Evolutionary conservation across 1,284 basidiomycete genomes (phyloP), one percentile per base, ranked within the genome.

Genomic region (Garcileccinum viscosum): DNA sequence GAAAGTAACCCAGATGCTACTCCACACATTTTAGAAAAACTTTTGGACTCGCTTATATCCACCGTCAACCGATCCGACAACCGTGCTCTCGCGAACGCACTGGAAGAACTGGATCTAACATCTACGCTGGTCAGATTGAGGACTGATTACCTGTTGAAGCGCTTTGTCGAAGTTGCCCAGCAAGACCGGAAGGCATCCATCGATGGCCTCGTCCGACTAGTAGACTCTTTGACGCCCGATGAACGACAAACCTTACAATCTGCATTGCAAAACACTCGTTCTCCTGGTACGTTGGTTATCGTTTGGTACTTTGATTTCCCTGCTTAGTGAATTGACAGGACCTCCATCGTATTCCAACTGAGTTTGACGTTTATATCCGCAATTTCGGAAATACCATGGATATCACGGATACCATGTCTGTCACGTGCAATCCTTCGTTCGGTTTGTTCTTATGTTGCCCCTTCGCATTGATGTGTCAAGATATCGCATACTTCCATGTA

Each of bases 131-230:
- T 85, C 14, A 87, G 90, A 72, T 83, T 94, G 63, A 90, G 86
- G 75, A 86, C 88, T 22, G 92, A 93, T 71, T 83, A 90, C 71
- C 83, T 94, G 38, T 80, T 89, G 70, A 86, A 87, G 63, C 84
- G 85, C 62, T 83, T 94, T 81, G 79, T 92, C 24, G 87, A 89
- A 22, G 81, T 91, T 66, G 85, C 88, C 11, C 88, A 89, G 68
- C 88, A 90, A 72, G 90, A 95, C 76, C 86, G 89, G 65, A 93
- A 92, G 80, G 88, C 88, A 11, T 87, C 91, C 6, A 77, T 95
- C 66, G 89, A 89, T 67, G 89, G 92, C 38, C 84, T 95, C 61
- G 78, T 88, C 66, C 88, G 89, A 60, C 80, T 94, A 12, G 87
- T 90, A 6, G 92, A 94, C 66, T 87, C 87, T 37, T 85, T 96